Evolutionary conservation across 345 rosid species (phyloP), one percentile per base, ranked within the genome.

Genomic region (Eutrema japonicum): DNA sequence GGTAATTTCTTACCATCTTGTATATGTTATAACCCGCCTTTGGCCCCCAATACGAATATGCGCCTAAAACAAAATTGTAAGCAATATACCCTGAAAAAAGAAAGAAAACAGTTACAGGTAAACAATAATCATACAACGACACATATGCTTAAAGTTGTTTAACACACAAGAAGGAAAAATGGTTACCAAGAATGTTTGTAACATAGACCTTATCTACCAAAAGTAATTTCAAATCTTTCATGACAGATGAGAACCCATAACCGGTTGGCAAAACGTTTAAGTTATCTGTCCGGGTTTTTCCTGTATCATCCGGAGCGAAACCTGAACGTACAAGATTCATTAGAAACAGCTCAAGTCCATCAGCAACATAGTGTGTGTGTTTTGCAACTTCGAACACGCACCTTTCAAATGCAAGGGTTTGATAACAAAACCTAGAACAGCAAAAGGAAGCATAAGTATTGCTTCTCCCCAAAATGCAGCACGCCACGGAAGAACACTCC

Each of bases 31-130:
- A 70, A 56, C 96, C 98, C 76, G 97, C 98, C 81, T 94, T 94
- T 46, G 98, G 98, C 4, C 97, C 96, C 97, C 97, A 94, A 68
- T 91, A 94, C 8, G 97, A 91, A 81, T 94, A 94, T 57, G 98
- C 98, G 32, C 98, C 97, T 45, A 94, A 55, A 68, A 94, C 98
- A 48, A 91, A 94, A 80, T 79, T 94, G 89, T 94, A 94, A n/a
- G 85, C 85, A 55, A 88, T 73, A 76, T 88, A 84, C 47, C 98
- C 98, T 94, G 84, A 62, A 73, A 81, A 77, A 40, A 30, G 18
- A 52, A 72, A 43, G 30, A 42, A 61, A 62, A 67, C 30, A 49
- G 55, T 12, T 82, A 84, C 87, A 92, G 71, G 82, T 72, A 37
- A 85, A 82, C 70, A 27, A 27, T 54, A 37, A 48, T 36, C 32